Conservation (phyloP, 345 rosid species). For the Populus pruinosa region DNA sequence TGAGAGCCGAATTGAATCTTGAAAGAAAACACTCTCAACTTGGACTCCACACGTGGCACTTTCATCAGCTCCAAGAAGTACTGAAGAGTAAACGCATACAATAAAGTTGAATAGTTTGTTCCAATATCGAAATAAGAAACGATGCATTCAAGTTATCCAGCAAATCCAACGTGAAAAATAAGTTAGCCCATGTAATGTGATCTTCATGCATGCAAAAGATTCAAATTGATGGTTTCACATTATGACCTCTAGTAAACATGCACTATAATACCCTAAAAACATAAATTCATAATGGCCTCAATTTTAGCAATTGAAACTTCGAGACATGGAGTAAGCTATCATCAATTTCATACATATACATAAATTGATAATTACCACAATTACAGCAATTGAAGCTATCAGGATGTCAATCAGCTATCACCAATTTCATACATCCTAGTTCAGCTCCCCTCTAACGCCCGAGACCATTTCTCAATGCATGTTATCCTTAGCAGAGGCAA, state of each 20-base stretch:
- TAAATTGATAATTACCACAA: neutral
- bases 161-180: neutral
- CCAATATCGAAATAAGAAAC: neutral
- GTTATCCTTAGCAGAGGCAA: neutral
- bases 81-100: slow-evolving; percentile 32
- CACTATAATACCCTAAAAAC: neutral
- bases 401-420: neutral
- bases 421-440: neutral
- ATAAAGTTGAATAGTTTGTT: neutral
- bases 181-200: neutral
- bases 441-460: neutral
- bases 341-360: neutral
- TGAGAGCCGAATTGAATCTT: slow-evolving; percentile 88
- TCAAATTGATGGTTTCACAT: neutral
- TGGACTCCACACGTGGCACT: slow-evolving; percentile 98
- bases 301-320: neutral
- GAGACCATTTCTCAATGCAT: neutral
- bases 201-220: neutral
- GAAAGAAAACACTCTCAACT: slow-evolving; percentile 92
- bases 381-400: neutral
- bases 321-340: neutral
- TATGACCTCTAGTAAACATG: neutral
- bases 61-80: slow-evolving; percentile 93
- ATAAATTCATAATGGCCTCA: neutral
- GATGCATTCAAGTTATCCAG: neutral